Base-by-base conservation (phyloP, 2,329 filamentous ascomycete genomes). In the Aspergillus sp. region DNA sequence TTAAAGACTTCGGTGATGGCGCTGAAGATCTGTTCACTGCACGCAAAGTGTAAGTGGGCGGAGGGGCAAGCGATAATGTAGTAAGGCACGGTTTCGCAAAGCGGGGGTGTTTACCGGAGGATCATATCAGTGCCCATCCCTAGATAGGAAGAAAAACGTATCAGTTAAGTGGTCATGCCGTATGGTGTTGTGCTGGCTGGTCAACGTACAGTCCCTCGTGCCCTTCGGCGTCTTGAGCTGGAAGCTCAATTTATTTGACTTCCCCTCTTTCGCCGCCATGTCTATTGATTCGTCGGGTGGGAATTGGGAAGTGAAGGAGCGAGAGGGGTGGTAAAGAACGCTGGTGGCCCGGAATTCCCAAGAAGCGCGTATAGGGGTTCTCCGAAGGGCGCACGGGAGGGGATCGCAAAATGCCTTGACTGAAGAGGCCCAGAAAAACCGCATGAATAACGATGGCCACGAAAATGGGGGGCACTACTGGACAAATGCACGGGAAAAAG, bases 181-280 rank as follows among this genome's bases (percentile, higher is more conserved):
- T 28, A 4, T 57, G 19, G 7, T 19, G 22, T 48, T 25, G 46
- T 7, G 22, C n/a, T 15, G 46, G 19, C 46, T 48, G 23, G 53
- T 47, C 11, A 41, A 23, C 50, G 57, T 54, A 61, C 89, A 96
- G 77, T 96, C 93, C 75, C 92, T 91, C 67, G 92, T 96, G 69
- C 93, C 92, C 84, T 96, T 96, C 65, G 92, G 91, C 73, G 90
- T 91, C 84, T 96, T 96, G 75, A 96, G 84, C 78, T 88, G 87
- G 78, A 90, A 89, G 57, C 74, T 67, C 31, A 71, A 61, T 72
- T 81, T 81, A 28, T 79, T 65, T 43, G 65, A 75, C 68, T 80
- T 79, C 61, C 66, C 68, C 50, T 64, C 64, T 68, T 72, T 72
- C 59, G 66, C 66, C 43, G 66, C 62, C 63, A 65, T 67, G 47